Base-by-base conservation (phyloP, 2,329 filamentous ascomycete species). In the Colletotrichum incanum region DNA sequence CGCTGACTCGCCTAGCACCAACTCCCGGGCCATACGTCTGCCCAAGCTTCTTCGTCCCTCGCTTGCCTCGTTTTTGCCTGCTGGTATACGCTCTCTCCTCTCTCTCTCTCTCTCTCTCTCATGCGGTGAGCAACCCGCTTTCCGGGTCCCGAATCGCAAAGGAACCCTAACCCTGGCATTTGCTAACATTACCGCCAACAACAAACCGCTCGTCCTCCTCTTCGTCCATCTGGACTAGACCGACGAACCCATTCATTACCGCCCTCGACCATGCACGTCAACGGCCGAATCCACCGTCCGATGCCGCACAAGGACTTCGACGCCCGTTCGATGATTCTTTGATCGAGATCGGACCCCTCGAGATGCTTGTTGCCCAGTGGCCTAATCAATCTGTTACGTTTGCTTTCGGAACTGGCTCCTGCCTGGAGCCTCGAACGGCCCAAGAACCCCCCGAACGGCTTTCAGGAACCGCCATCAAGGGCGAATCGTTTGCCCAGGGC, bases 201-300 rank as follows among this genome's bases (percentile, higher is more conserved):
- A 71, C 41, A 71, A 50, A 37, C 56, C 49, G 39, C 56, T 20
- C 37, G 23, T 34, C 31, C 39, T 16, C 11, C 50, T 56, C 65
- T 47, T 45, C 28, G 1, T 16, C 67, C 41, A 43, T 31, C 8
- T 37, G 47, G 23, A 66, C 59, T 39, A 43, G 18, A 20, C 52
- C 41, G 3, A 28, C 43, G 34, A 62, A 37, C 64, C 58, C 43
- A 58, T 39, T 23, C 55, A 58, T 58, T 54, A 45, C 28, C 54
- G 18, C 61, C 52, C 59, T 64, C 59, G 47, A 69, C 69, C 69
- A 72, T 72, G 69, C 59, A 55, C 60, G 65, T 72, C 69, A 69
- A 59, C 60, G n/a, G 18, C 41, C 31, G 47, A 50, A 60, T 52
- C 65, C 66, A 69, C 65, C 69, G 43, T 67, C 69, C 54, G 69